A percentile compares a stretch with the other conserved stretches of the same genome.
These are phyloP conservation scores for Lunularia cruciata DNA, from an alignment of 225 moss, liverwort and hornwort genomes.

Conservation along the genomic window DNA sequence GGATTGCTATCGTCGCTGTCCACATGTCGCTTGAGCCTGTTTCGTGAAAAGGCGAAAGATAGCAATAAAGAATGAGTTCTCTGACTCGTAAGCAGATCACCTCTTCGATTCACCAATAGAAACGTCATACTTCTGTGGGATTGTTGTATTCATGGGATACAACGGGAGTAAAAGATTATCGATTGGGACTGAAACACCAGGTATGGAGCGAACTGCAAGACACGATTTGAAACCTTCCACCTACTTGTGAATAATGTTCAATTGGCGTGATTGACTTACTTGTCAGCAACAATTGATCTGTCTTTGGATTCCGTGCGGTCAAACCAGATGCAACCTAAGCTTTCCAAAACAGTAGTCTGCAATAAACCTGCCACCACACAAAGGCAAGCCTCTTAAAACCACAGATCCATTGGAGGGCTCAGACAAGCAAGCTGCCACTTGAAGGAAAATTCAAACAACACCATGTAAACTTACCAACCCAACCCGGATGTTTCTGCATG, in stretches of 20 bases:
- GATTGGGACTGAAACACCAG: too few species aligned
- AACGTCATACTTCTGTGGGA: too few species aligned
- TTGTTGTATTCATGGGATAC: too few species aligned
- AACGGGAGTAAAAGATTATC: too few species aligned
- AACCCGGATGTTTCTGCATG: slow-evolving; percentile 98
- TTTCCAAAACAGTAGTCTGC: slow-evolving; percentile 88
- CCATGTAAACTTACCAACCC: slow-evolving; percentile 85
- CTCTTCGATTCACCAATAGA: too few species aligned
- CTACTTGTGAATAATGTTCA: too few species aligned
- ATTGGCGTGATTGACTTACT: slow-evolving; percentile 46
- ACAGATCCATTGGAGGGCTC: neutral
- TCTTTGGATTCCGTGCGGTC: slow-evolving; percentile 92
- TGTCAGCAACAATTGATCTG: slow-evolving; percentile 67
- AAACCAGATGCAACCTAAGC: slow-evolving; percentile 98
- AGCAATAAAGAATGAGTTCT: too few species aligned
- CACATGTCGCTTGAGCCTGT: slow-evolving; percentile 79
- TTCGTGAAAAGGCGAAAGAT: too few species aligned
- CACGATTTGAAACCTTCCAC: too few species aligned
- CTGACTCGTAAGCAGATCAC: too few species aligned
- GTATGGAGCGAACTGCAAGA: too few species aligned
- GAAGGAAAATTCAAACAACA: too few species aligned
- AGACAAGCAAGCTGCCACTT: neutral
- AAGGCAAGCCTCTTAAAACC: neutral
- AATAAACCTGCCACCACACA: slow-evolving; percentile 62
- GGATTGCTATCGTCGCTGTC: slow-evolving; percentile 75